Evolutionary conservation across 2,329 filamentous ascomycete genomes (phyloP).

Genomic region (Teratosphaeria nubilosa): DNA sequence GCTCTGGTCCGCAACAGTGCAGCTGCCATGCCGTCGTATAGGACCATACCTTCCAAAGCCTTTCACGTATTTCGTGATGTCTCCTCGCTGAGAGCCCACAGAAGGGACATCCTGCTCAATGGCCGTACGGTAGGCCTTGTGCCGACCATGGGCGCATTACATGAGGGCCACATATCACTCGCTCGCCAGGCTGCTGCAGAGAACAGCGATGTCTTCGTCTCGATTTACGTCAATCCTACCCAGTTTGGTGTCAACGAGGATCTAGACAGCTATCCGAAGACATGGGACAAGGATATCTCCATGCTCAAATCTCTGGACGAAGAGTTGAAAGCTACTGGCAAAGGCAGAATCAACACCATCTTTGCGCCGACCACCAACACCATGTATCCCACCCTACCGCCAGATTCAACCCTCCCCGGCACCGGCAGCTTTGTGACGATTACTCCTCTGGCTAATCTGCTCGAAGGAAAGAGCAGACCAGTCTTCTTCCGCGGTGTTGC

Average conservation of each 20-base stretch:
- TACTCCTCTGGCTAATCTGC: slow-evolving; percentile 67
- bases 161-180: slow-evolving; percentile 78
- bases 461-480: slow-evolving; percentile 77
- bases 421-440: slow-evolving; percentile 86
- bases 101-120: slow-evolving; percentile 53
- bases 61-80: slow-evolving; percentile 71
- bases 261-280: slow-evolving; percentile 77
- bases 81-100: slow-evolving; percentile 58
- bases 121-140: slow-evolving; percentile 74
- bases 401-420: slow-evolving; percentile 61
- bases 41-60: slow-evolving; percentile 17
- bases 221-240: slow-evolving; percentile 91
- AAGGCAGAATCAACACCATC: slow-evolving; percentile 65
- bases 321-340: slow-evolving; percentile 48
- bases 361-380: slow-evolving; percentile 74
- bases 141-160: slow-evolving; percentile 96
- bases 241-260: slow-evolving; percentile 91
- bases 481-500: slow-evolving; percentile 96
- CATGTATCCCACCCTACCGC: slow-evolving; percentile 79
- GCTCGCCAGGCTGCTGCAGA: slow-evolving; percentile 74
- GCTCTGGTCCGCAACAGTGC: neutral
- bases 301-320: slow-evolving; percentile 58
- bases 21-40: neutral
- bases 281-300: slow-evolving; percentile 68
- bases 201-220: slow-evolving; percentile 79